Evolutionary conservation across 2,329 filamentous ascomycete species (phyloP), one percentile per base, ranked within the genome.

Genomic region (Colletotrichum trifolii): DNA sequence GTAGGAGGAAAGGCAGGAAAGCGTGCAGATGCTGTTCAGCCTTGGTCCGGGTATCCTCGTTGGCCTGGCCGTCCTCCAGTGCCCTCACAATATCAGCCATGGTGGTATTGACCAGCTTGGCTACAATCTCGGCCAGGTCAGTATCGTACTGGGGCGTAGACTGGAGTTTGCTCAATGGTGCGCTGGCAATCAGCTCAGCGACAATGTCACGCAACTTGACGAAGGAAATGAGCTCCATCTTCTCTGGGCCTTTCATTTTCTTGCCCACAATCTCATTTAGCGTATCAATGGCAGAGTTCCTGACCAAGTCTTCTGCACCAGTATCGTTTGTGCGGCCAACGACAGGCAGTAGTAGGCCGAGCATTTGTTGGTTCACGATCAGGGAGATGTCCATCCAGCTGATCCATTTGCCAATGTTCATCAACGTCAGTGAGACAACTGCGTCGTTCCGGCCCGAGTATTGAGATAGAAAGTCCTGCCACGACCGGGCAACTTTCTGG

Each of bases 341-440:
- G 69, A 98, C 87, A 69, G 96, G 91, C 73, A 97, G 90, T 64
- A 99, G 85, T 53, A 94, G 86, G 74, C 87, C 89, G 72, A 98
- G 88, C 86, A 97, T 96, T 58, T 90, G 87, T 74, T 94, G 88
- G 77, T 96, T 97, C 72, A 99, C 93, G 48, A 99, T 89, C 62
- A 99, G 83, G 54, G 91, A 92, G 72, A 99, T 98, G 74, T 98
- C 96, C 73, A 96, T 97, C 96, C 96, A 99, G 85, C 94, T 96
- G 66, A 97, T 94, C 95, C 96, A 99, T 76, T 95, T 96, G 42
- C 93, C 94, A 69, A 99, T 89, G n/a, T 94, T 91, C 78, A 91
- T 93, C 57, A 99, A 84, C 71, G 92, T 94, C 85, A 96, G 89
- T 76, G 97, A 94, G 47, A 97, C 86, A 63, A 98, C 86, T 46